Conservation (phyloP, 1,139 yeast genomes). For the Saccharomycopsis hybrid region DNA sequence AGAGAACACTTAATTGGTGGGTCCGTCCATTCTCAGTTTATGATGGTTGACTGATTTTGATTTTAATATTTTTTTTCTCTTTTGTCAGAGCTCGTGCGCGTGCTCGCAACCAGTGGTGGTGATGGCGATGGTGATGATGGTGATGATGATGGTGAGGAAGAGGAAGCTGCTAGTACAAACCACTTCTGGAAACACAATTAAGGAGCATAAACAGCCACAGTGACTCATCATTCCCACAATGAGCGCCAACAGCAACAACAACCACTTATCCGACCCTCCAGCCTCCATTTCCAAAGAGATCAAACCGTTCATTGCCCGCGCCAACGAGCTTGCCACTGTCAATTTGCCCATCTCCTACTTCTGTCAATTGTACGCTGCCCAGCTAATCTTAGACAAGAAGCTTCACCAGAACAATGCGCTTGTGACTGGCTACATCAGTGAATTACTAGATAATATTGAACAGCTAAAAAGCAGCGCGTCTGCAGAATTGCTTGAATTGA, state of each 20-base stretch:
- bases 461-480: conserved; percentile 33
- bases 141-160: no score
- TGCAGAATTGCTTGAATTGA: conserved; percentile 39
- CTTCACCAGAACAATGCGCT: conserved; percentile 48
- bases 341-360: conserved; percentile 54
- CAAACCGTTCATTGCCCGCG: conserved; percentile 40
- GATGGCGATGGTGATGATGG: no score
- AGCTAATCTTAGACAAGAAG: conserved; percentile 51
- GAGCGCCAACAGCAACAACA: not conserved
- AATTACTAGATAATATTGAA: conserved; percentile 62
- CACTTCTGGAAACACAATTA: no score
- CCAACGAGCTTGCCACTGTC: conserved; percentile 42
- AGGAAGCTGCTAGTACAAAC: no score
- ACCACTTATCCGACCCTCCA: conserved; percentile 24
- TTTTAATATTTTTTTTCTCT: no score
- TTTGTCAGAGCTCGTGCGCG: not conserved
- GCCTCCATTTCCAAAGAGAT: conserved; percentile 32
- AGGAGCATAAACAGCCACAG: no score
- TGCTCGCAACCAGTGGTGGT: not conserved
- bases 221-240: no score
- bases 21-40: no score
- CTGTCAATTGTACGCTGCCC: conserved; percentile 57
- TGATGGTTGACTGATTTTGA: no score
- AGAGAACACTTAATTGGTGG: no score
- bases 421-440: conserved; percentile 51